These are phyloP conservation scores for Quercus wislizeni DNA, from an alignment of 306 rosid species.

Conservation along the genomic window DNA sequence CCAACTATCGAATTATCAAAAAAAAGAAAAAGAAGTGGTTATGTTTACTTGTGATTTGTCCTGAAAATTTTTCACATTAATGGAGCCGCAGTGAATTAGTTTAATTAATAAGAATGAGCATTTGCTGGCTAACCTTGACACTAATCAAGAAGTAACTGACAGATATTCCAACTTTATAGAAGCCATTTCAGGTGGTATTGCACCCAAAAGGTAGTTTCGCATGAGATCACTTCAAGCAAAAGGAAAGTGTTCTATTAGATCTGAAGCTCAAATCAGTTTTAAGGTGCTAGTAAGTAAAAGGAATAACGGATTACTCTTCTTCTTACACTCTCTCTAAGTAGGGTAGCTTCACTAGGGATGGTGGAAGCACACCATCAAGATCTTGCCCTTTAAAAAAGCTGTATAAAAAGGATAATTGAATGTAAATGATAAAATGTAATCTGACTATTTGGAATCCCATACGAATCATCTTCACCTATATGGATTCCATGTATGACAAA, in stretches of 20 bases:
- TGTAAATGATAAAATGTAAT: not conserved
- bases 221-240: slow-evolving; percentile 7
- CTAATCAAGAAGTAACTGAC: not conserved
- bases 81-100: slow-evolving; percentile 6
- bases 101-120: not conserved
- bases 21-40: no score
- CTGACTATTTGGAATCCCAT: no score
- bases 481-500: no score
- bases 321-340: slow-evolving; percentile 15
- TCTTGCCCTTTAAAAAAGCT: slow-evolving; percentile 17
- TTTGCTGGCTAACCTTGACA: no score
- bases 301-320: not conserved
- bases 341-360: slow-evolving; percentile 21
- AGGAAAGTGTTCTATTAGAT: not conserved
- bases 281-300: not conserved
- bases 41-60: slow-evolving; percentile 18
- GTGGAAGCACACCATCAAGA: slow-evolving; percentile 37
- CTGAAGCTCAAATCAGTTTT: not conserved
- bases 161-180: slow-evolving; percentile 16
- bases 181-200: slow-evolving; percentile 21
- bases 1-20: no score
- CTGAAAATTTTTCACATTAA: slow-evolving; percentile 28
- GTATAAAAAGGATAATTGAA: not conserved
- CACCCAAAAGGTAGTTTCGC: slow-evolving; percentile 25
- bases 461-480: no score